Percentiles rank a stretch among this genome's conserved stretches.
These are phyloP conservation scores for Podospora appendiculata DNA, from an alignment of 495 filamentous ascomycete species.

Conservation along the genomic window DNA sequence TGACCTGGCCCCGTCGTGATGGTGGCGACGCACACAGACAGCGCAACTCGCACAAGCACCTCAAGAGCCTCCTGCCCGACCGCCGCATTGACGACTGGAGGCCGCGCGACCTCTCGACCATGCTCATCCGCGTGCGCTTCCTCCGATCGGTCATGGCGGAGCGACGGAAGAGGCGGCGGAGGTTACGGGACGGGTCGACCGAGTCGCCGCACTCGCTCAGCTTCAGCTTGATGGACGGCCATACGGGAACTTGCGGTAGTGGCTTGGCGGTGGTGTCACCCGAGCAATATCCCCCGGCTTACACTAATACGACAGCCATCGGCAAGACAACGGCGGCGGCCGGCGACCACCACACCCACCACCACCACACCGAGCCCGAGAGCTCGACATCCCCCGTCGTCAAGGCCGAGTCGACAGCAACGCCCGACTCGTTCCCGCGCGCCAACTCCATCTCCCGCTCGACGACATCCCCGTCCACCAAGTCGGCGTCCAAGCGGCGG, in stretches of 20 bases:
- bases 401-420: slow-evolving; percentile 12
- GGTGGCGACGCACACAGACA: slow-evolving; percentile 11
- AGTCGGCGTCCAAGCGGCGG: slow-evolving; percentile 21
- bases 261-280: slow-evolving; percentile 1
- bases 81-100: slow-evolving; percentile 28
- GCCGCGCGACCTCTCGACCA: slow-evolving; percentile 21
- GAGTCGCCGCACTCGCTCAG: too few species aligned
- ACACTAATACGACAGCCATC: too few species aligned
- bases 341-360: too few species aligned
- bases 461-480: slow-evolving; percentile 15
- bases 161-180: slow-evolving; percentile 15
- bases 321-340: too few species aligned
- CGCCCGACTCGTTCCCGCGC: slow-evolving; percentile 12
- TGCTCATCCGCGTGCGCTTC: slow-evolving; percentile 23
- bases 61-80: slow-evolving; percentile 24
- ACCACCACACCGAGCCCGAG: slow-evolving; percentile 2
- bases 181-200: background rate
- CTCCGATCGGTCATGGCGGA: slow-evolving; percentile 20
- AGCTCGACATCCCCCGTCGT: slow-evolving; percentile 6
- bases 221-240: too few species aligned
- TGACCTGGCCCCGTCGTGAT: background rate
- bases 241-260: too few species aligned
- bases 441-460: slow-evolving; percentile 19
- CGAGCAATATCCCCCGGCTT: background rate
- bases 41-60: slow-evolving; percentile 28